Conservation (phyloP, 1,284 basidiomycete genomes). For the Hymenochaete sp. region DNA sequence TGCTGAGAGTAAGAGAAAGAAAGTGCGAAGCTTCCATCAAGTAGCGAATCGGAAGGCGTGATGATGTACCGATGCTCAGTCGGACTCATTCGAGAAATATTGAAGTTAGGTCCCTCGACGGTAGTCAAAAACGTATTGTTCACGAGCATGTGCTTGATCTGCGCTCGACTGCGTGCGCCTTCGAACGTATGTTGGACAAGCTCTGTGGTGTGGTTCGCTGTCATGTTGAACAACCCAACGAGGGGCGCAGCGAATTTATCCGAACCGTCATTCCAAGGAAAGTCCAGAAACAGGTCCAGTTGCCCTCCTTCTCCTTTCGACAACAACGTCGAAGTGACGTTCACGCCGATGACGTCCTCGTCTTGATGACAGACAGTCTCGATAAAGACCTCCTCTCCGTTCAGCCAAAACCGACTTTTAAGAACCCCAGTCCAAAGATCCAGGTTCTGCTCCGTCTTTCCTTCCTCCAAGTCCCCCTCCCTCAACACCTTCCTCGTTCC, state of each 20-base stretch:
- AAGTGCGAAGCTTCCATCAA: conserved; percentile 28
- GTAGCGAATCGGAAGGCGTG: conserved; percentile 19
- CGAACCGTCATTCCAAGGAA: conserved; percentile 51
- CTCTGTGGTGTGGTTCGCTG: conserved; percentile 39
- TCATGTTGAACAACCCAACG: conserved; percentile 43
- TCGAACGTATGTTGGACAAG: conserved; percentile 21
- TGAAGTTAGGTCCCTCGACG: conserved; percentile 33
- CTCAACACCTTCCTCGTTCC: conserved; percentile 21
- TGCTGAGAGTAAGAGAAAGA: conserved; percentile 27
- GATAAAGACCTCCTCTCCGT: conserved; percentile 31
- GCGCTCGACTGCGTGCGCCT: conserved; percentile 27
- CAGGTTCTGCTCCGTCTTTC: conserved; percentile 34
- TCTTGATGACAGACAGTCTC: conserved; percentile 35
- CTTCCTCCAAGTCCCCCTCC: no score
- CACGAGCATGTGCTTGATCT: conserved; percentile 37
- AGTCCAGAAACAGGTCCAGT: conserved; percentile 48
- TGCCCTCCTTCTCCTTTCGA: conserved; percentile 23
- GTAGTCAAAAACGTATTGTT: conserved; percentile 37
- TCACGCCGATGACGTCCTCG: conserved; percentile 34
- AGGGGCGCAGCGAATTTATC: conserved; percentile 50
- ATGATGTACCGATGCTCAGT: conserved; percentile 39
- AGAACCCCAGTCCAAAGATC: conserved; percentile 50
- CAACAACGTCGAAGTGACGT: conserved; percentile 35
- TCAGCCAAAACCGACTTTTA: conserved; percentile 36
- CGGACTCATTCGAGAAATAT: conserved; percentile 35